These are phyloP conservation scores for Heterobasidion irregulare DNA, from an alignment of 1,284 basidiomycete species.

Conservation along the genomic window DNA sequence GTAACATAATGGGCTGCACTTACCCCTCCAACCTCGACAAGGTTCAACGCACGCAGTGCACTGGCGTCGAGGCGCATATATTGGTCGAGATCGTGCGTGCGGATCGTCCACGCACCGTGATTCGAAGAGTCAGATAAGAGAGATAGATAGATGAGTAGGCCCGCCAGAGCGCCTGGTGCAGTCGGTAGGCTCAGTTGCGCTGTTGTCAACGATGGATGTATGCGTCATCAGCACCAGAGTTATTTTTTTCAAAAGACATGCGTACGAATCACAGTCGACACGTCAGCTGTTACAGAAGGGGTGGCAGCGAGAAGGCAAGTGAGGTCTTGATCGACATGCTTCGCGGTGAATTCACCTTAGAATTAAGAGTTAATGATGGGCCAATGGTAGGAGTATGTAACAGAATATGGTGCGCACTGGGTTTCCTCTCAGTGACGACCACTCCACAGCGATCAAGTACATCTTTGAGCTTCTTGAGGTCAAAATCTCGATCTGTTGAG, in stretches of 20 bases:
- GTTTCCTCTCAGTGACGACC: slow-evolving; percentile 83
- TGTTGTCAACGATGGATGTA: slow-evolving; percentile 17
- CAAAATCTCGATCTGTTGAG: slow-evolving; percentile 74
- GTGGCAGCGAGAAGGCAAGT: slow-evolving; percentile 56
- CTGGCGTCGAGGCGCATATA: slow-evolving; percentile 97
- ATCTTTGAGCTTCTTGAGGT: slow-evolving; percentile 77
- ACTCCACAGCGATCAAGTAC: slow-evolving; percentile 88
- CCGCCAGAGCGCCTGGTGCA: slow-evolving; percentile 77
- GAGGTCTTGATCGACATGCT: slow-evolving; percentile 82
- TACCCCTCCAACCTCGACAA: slow-evolving; percentile 60
- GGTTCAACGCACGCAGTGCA: slow-evolving; percentile 84
- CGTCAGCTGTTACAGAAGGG: slow-evolving; percentile 24
- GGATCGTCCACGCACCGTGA: slow-evolving; percentile 75
- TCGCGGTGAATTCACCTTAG: slow-evolving; percentile 77
- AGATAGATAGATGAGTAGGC: slow-evolving; percentile 78
- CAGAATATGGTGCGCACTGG: slow-evolving; percentile 40
- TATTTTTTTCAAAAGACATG: too few relatives aligned
- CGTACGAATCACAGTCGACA: too few relatives aligned
- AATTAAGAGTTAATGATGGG: slow-evolving; percentile 20
- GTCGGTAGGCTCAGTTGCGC: slow-evolving; percentile 77
- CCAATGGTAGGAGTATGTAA: not conserved
- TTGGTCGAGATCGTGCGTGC: slow-evolving; percentile 86
- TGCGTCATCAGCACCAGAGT: not conserved
- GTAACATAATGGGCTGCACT: slow-evolving; percentile 9
- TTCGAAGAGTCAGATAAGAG: slow-evolving; percentile 81